Conservation (phyloP, 441 rosid species). For the Kokia cookei region DNA sequence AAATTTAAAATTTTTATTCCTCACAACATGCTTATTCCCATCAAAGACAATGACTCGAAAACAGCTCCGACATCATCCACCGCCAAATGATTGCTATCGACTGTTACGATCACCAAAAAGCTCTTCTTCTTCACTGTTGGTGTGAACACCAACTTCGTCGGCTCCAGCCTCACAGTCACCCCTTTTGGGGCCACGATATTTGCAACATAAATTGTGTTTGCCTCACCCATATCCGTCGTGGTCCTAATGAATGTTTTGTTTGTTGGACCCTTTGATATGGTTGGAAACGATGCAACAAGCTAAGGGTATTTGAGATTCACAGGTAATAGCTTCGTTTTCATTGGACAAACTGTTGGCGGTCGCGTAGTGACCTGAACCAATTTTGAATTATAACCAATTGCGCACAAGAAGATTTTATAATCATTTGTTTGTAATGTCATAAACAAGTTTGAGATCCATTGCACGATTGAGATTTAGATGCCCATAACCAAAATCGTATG, state of each 20-base stretch:
- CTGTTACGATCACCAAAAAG: conserved; percentile 53
- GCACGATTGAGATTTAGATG: conserved; percentile 63
- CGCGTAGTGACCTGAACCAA: conserved; percentile 69
- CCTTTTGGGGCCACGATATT: conserved; percentile 57
- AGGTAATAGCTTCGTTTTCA: conserved; percentile 40
- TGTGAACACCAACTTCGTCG: conserved; percentile 44
- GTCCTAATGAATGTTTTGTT: conserved; percentile 53
- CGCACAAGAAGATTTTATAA: conserved; percentile 58
- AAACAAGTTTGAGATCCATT: conserved; percentile 78
- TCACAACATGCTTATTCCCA: conserved; percentile 56
- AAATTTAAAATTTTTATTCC: conserved; percentile 1
- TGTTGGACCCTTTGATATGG: conserved; percentile 23
- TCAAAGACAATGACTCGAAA: conserved; percentile 73
- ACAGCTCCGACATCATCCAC: conserved; percentile 57
- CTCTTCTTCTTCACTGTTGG: conserved; percentile 44
- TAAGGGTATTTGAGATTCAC: conserved; percentile 82
- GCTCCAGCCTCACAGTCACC: conserved; percentile 54
- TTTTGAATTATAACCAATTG: conserved; percentile 54
- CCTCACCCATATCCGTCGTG: conserved; percentile 58
- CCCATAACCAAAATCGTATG: conserved; percentile 69
- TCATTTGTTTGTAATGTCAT: conserved; percentile 55
- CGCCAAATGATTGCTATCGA: conserved; percentile 39
- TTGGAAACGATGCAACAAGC: conserved; percentile 53
- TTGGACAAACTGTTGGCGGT: conserved; percentile 45
- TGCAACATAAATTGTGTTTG: conserved; percentile 30